Evolutionary conservation across 257 asterid species (phyloP).

Genomic region (Capsicum baccatum): DNA sequence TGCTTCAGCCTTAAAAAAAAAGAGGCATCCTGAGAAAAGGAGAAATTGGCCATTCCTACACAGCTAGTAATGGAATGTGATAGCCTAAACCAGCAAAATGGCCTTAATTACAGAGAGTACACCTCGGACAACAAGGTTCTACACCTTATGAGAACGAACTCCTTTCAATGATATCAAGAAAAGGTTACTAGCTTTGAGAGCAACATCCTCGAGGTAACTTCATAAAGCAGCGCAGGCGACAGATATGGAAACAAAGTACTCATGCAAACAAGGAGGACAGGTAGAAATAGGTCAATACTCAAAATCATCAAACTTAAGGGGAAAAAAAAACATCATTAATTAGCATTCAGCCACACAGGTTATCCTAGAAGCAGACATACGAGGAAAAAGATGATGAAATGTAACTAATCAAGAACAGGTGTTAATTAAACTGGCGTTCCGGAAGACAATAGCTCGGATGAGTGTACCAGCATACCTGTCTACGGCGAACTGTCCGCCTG

Average conservation of each 20-base stretch:
- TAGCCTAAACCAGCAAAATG: background rate
- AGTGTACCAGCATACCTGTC: constrained; percentile 57
- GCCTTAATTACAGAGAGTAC: background rate
- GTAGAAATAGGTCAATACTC: background rate
- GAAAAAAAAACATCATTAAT: background rate
- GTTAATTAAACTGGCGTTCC: background rate
- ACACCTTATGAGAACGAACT: background rate
- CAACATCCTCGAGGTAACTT: no score
- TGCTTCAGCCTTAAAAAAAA: background rate
- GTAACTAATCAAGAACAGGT: background rate
- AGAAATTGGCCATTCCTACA: background rate
- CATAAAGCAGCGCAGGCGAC: background rate
- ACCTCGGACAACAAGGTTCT: background rate
- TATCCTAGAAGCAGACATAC: background rate
- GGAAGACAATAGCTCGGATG: background rate
- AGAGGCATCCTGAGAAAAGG: background rate
- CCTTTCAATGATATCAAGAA: background rate
- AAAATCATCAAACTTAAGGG: background rate
- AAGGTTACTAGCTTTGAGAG: background rate
- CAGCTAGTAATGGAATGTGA: background rate
- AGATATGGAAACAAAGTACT: background rate
- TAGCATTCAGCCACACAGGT: background rate
- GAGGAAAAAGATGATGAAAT: no score
- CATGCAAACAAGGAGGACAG: background rate
- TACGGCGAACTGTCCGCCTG: constrained; percentile 74